phyloP scores from a whole-genome alignment of 2,329 filamentous ascomycete species.

The Colletotrichum cordylinicola region DNA sequence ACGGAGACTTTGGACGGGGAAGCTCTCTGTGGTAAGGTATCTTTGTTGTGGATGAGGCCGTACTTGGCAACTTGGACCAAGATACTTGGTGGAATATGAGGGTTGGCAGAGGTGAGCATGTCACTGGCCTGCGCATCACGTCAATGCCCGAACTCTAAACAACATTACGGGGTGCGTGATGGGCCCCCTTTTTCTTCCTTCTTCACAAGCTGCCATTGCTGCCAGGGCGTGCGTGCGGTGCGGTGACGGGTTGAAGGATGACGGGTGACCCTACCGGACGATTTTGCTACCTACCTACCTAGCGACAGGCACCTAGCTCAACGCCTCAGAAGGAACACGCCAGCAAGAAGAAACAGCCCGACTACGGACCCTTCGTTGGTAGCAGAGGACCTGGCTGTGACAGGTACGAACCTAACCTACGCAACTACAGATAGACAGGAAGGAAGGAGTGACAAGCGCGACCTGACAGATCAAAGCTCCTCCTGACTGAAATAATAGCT shows the following conservation, averaged over 20 bases:
- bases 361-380: neutral
- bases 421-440: neutral
- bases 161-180: neutral
- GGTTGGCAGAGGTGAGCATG: neutral
- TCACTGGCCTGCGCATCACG: slow-evolving; percentile 6
- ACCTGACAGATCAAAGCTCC: neutral
- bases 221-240: neutral
- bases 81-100: neutral
- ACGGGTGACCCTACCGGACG: neutral
- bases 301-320: neutral
- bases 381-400: neutral
- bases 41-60: neutral
- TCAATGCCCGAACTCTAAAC: slow-evolving; percentile 19
- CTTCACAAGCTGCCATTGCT: neutral
- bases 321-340: neutral
- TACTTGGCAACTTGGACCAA: neutral
- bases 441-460: neutral
- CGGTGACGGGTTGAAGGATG: neutral
- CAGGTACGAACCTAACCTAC: neutral
- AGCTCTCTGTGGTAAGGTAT: neutral
- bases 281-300: neutral
- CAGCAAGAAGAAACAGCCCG: neutral
- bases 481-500: neutral
- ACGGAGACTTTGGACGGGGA: neutral
- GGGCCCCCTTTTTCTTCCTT: neutral